Evolutionary conservation across 495 filamentous ascomycete genomes (phyloP), one percentile per base, ranked within the genome.

Genomic region (Xylaria grammica): DNA sequence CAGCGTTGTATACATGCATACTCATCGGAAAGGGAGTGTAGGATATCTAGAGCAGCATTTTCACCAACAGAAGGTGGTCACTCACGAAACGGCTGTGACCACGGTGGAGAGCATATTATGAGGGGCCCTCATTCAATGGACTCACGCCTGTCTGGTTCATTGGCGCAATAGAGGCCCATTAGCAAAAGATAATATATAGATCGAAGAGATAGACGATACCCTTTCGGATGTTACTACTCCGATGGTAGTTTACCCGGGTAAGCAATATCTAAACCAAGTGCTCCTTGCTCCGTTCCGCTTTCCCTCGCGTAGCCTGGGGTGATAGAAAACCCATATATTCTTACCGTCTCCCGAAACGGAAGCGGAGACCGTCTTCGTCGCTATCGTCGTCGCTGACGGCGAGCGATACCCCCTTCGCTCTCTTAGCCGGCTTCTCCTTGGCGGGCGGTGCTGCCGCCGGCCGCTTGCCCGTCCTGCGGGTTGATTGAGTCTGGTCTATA

Each of bases 281-380:
- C 32, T 5, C 32, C 32, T 4, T 36, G 32, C 11, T 5, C 32
- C 32, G 4, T 36, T n/a, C n/a, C n/a, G n/a, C n/a, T n/a, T n/a
- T n/a, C n/a, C n/a, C 32, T 36, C 32, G 4, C 4, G 32, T 36
- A 11, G 32, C 32, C 32, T 36, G 5, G 32, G 11, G 32, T 4
- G 32, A 11, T 11, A 36, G 11, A 36, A 11, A 6, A 7, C 15
- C 40, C 13, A 42, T 9, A 3, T 45, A n/a, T 26, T 11, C 20
- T 56, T 26, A 49, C 44, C 82, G 83, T 46, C 84, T 80, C 49
- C 84, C 78, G 67, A 90, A 88, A 63, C 84, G 81, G 69, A 90
- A 87, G 9, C 81, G 81, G 52, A 82, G 75, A 53, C 82, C 86
- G 49, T 84, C 86, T 44, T 85, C 82, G 26, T 85, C 86, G 51